Percentiles rank a stretch among this genome's conserved stretches.
Conservation (phyloP, 208 protist species). For the Trypanosomatidae sp. region DNA sequence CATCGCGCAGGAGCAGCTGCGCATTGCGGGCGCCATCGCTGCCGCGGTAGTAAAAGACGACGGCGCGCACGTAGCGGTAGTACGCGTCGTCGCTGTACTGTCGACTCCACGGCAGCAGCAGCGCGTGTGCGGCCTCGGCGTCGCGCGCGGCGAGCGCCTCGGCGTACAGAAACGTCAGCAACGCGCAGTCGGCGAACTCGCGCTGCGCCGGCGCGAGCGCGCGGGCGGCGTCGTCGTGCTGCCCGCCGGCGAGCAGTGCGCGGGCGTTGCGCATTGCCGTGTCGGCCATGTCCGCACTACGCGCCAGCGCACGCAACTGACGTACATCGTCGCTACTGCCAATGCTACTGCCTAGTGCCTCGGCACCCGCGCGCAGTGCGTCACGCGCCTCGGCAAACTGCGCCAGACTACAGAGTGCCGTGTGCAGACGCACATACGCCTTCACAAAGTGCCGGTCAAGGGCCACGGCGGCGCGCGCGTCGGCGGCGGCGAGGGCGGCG, state of each 20-base stretch:
- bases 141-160: slow-evolving; percentile 25
- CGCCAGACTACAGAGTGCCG: slow-evolving; percentile 59
- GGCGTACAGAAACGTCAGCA: slow-evolving; percentile 43
- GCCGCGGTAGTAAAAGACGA: slow-evolving; percentile 56
- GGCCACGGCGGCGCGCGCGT: slow-evolving; percentile 60
- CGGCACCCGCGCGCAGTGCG: no score
- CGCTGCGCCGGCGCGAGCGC: slow-evolving; percentile 10
- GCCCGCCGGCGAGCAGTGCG: slow-evolving; percentile 17
- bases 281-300: slow-evolving; percentile 23
- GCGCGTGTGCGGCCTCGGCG: slow-evolving; percentile 37
- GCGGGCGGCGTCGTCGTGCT: slow-evolving; percentile 17
- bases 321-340: slow-evolving; percentile 14
- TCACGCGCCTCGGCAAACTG: slow-evolving; percentile 38
- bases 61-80: slow-evolving; percentile 56
- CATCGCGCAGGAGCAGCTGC: slow-evolving; percentile 47
- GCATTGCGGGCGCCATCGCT: slow-evolving; percentile 49
- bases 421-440: slow-evolving; percentile 81
- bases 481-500: slow-evolving; percentile 26
- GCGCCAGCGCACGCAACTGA: slow-evolving; percentile 25
- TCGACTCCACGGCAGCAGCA: slow-evolving; percentile 27
- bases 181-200: slow-evolving; percentile 45
- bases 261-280: slow-evolving; percentile 16
- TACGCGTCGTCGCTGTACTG: slow-evolving; percentile 29
- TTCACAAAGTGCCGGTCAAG: slow-evolving; percentile 70
- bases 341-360: neutral